These are phyloP conservation scores for Candida pseudofarinosa DNA, from an alignment of 805 yeast species.

Conservation along the genomic window DNA sequence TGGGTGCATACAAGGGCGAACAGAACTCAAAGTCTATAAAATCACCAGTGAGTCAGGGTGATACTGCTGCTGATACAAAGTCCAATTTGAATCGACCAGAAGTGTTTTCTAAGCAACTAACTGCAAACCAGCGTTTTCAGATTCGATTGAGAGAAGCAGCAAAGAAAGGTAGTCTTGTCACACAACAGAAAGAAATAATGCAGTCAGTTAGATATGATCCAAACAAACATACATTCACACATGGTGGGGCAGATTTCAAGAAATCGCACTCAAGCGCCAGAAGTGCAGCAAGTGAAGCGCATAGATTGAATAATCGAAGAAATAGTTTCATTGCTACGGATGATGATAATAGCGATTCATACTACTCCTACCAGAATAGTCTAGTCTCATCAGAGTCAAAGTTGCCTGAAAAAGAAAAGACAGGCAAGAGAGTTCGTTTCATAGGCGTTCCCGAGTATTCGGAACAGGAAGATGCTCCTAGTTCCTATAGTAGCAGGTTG, in stretches of 20 bases:
- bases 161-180: conserved; percentile 31
- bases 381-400: conserved; percentile 4
- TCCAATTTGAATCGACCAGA: background rate
- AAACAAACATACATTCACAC: conserved; percentile 18
- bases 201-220: conserved; percentile 40
- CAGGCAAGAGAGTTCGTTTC: conserved; percentile 45
- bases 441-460: conserved; percentile 49
- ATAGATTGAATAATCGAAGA: conserved; percentile 20
- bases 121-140: conserved; percentile 38
- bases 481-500: conserved; percentile 33
- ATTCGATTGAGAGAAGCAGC: conserved; percentile 37
- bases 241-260: conserved; percentile 7
- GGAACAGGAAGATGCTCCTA: conserved; percentile 54
- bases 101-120: conserved; percentile 12
- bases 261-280: background rate
- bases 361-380: conserved; percentile 2
- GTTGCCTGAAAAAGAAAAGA: conserved; percentile 1
- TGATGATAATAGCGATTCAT: conserved; percentile 3
- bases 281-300: background rate
- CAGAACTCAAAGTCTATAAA: background rate
- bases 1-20: background rate
- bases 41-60: background rate
- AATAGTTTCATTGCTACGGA: conserved; percentile 21
- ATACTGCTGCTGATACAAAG: background rate
- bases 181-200: conserved; percentile 34